Base-by-base conservation (phyloP, 352 stramenopile genomes). In the Globisporangium spiculum region DNA sequence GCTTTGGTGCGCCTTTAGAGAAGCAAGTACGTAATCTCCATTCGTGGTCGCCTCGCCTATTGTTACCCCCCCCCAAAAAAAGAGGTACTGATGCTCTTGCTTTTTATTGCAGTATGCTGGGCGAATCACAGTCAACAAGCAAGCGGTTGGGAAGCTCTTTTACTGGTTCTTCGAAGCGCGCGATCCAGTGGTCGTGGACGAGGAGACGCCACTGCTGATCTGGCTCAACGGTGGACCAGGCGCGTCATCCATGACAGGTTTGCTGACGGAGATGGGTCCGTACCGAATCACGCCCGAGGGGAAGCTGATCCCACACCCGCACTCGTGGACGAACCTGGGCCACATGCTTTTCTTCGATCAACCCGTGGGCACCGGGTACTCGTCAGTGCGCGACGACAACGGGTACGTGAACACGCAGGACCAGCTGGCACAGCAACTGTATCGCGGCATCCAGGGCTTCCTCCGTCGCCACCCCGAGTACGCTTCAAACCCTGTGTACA, bases 381-480 rank as follows among this genome's bases (percentile, higher is more conserved):
- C 84, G 44, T 83, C 73, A 8, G 88, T 93, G 58, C 78, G 82
- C 14, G 83, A 93, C 56, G 83, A 91, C 22, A 75, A 77, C 26
- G 88, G 85, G 1, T 89, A 93, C 70, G 88, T 91, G 30, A 79
- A 78, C 63, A 84, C 77, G 10, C 84, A 95, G 64, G 75, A 90
- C 6, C 74, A 92, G 60, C 76, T 91, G 54, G 83, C 84, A 4
- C 68, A 83, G 34, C 92, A 98, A 63, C 93, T 99, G 68, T 97
- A 98, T 70, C 84, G 83, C 18, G 98, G 96, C 27, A 74, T 99
- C 0, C 84, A 93, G 65, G 76, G 82, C 26, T 99, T 99, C 72
- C 91, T 96, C 46, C 72, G 78, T 44, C 79, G 96, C 14, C 94
- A 99, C 46, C 88, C 86, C 0, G 83, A 92, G 71, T 95, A 93